Conservation (phyloP, 257 asterid species). For the Avicennia marina region DNA sequence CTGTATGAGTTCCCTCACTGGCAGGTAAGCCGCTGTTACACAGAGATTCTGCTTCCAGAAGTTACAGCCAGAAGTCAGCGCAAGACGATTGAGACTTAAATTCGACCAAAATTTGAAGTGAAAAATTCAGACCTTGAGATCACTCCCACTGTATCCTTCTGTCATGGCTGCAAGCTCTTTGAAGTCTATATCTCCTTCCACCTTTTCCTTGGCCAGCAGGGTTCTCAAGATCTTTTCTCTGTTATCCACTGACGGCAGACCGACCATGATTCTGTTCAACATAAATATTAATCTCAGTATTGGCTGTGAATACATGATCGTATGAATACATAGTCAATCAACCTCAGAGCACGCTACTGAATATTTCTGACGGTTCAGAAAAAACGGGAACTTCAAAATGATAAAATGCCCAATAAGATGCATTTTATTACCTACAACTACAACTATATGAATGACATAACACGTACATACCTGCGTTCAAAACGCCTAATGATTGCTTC, state of each 20-base stretch:
- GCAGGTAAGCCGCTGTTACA: conserved; percentile 75
- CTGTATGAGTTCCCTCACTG: conserved; percentile 69
- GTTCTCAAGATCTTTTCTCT: conserved; percentile 91
- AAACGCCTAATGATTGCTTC: conserved; percentile 98
- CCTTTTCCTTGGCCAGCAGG: conserved; percentile 77
- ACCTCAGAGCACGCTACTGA: too few species aligned
- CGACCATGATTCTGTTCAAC: conserved; percentile 84
- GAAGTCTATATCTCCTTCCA: conserved; percentile 58
- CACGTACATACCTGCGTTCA: conserved; percentile 84
- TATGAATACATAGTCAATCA: too few species aligned
- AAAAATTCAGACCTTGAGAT: conserved; percentile 73
- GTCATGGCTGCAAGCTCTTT: conserved; percentile 83
- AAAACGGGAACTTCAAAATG: too few species aligned
- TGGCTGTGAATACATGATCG: too few species aligned
- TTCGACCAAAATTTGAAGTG: neutral
- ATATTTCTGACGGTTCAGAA: too few species aligned
- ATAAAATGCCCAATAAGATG: too few species aligned
- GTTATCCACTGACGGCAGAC: conserved; percentile 77
- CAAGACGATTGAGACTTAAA: neutral
- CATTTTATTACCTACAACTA: too few species aligned
- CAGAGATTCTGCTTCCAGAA: conserved; percentile 70
- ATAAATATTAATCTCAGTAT: neutral
- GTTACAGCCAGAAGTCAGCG: conserved; percentile 20
- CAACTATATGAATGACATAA: too few species aligned
- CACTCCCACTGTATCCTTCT: conserved; percentile 96